Evolutionary conservation across 1,284 basidiomycete species (phyloP).

Genomic region (Malassezia brasiliensis): DNA sequence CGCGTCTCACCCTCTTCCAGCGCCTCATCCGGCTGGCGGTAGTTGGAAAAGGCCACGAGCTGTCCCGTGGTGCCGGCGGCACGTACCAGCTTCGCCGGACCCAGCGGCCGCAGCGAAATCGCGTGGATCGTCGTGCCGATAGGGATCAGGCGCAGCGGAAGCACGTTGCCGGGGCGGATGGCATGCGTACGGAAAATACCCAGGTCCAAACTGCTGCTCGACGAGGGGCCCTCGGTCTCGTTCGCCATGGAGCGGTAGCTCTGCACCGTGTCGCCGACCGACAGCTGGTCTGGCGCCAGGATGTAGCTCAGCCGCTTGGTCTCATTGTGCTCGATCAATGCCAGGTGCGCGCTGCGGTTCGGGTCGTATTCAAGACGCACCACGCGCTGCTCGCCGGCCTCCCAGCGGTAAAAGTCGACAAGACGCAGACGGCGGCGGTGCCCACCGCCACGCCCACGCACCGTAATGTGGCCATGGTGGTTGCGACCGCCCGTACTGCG

Average conservation of each 20-base stretch:
- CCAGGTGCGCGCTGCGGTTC: constrained; percentile 83
- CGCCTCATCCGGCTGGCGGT: constrained; percentile 16
- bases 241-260: constrained; percentile 58
- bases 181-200: constrained; percentile 77
- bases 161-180: constrained; percentile 82
- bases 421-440: constrained; percentile 75
- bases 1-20: constrained; percentile 49
- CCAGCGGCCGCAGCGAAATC: constrained; percentile 65
- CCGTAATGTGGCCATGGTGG: constrained; percentile 69
- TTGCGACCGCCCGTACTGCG: constrained; percentile 82
- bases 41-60: constrained; percentile 51
- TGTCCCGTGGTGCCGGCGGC: constrained; percentile 79
- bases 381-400: constrained; percentile 73
- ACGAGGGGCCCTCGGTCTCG: constrained; percentile 51
- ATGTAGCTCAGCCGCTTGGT: constrained; percentile 67
- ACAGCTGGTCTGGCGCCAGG: constrained; percentile 76
- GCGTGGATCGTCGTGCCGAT: constrained; percentile 83
- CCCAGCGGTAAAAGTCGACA: constrained; percentile 68
- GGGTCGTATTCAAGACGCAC: constrained; percentile 95
- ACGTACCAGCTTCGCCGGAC: constrained; percentile 72
- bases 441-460: constrained; percentile 79
- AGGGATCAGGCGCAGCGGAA: constrained; percentile 82
- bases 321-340: constrained; percentile 60
- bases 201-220: constrained; percentile 57
- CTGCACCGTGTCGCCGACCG: constrained; percentile 77